Percentiles rank a stretch among this genome's conserved stretches.
Conservation (phyloP, 495 filamentous ascomycete genomes). For the Penicillium lividum region DNA sequence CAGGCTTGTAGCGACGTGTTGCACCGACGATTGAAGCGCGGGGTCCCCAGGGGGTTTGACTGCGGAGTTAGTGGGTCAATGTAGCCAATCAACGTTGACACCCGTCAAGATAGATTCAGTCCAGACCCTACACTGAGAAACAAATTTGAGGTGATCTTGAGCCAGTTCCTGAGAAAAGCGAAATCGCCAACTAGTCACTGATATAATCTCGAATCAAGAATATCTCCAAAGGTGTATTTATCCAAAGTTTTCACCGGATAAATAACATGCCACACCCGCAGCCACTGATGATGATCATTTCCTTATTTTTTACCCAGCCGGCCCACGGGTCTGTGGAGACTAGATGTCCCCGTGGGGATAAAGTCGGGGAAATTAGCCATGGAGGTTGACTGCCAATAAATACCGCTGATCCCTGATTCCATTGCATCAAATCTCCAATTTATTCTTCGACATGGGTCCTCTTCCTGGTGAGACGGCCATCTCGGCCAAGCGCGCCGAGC, state of each 20-base stretch:
- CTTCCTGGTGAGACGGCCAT: conserved; percentile 26
- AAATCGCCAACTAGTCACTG: not conserved
- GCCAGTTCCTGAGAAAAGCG: not conserved
- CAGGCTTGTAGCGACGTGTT: not conserved
- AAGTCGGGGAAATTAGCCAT: conserved; percentile 13
- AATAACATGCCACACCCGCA: not conserved
- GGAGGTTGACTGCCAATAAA: conserved; percentile 14
- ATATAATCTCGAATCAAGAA: too few species aligned
- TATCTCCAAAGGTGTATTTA: not conserved
- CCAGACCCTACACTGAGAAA: too few species aligned
- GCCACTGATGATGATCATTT: conserved; percentile 4
- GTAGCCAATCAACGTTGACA: not conserved
- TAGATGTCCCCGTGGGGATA: conserved; percentile 17
- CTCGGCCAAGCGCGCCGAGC: conserved; percentile 40
- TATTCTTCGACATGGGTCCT: conserved; percentile 17
- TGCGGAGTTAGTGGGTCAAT: conserved; percentile 2
- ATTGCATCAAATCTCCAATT: not conserved
- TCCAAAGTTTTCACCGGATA: not conserved
- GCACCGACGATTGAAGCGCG: not conserved
- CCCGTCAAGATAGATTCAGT: not conserved
- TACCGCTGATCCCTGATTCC: conserved; percentile 14
- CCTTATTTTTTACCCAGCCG: not conserved
- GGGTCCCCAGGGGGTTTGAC: conserved; percentile 16
- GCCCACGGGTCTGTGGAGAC: not conserved
- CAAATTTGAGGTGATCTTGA: not conserved